phyloP scores from a whole-genome alignment of 2,329 filamentous ascomycete species.

The Metarhizium humberi region DNA sequence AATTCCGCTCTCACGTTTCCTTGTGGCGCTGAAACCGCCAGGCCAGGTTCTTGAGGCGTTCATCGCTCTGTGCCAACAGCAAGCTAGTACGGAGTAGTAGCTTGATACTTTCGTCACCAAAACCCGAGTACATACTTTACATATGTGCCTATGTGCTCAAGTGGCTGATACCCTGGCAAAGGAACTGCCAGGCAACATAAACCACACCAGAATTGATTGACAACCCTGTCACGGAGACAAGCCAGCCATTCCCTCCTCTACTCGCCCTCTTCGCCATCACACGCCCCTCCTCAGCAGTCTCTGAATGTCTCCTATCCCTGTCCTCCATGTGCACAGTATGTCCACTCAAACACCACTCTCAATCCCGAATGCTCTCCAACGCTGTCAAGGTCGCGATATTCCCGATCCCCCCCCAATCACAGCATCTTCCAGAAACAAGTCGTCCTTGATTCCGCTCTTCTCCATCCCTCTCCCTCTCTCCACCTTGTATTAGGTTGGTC shows the following conservation, averaged over 20 bases:
- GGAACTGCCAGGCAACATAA: not conserved
- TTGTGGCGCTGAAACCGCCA: not conserved
- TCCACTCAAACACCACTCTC: not conserved
- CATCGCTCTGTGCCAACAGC: not conserved
- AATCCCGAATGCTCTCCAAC: not conserved
- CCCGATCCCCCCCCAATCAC: slow-evolving; percentile 4
- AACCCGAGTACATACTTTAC: not conserved
- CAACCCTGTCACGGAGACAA: not conserved
- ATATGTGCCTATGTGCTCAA: not conserved
- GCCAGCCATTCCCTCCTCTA: not conserved
- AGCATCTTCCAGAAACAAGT: not conserved
- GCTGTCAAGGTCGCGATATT: not conserved
- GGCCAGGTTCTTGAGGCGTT: not conserved
- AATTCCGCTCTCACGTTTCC: not conserved
- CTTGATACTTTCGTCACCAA: not conserved
- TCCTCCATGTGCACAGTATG: slow-evolving; percentile 3
- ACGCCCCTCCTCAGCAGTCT: not conserved
- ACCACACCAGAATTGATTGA: not conserved
- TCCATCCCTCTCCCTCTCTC: not conserved
- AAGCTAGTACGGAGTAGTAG: not conserved
- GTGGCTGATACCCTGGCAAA: not conserved
- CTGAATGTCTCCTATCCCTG: slow-evolving; percentile 1
- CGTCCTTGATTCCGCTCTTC: not conserved
- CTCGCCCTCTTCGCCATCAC: not conserved
- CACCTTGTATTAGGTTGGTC: not conserved